These are phyloP conservation scores for Xylaria longipes DNA, from an alignment of 495 filamentous ascomycete species.

Conservation along the genomic window DNA sequence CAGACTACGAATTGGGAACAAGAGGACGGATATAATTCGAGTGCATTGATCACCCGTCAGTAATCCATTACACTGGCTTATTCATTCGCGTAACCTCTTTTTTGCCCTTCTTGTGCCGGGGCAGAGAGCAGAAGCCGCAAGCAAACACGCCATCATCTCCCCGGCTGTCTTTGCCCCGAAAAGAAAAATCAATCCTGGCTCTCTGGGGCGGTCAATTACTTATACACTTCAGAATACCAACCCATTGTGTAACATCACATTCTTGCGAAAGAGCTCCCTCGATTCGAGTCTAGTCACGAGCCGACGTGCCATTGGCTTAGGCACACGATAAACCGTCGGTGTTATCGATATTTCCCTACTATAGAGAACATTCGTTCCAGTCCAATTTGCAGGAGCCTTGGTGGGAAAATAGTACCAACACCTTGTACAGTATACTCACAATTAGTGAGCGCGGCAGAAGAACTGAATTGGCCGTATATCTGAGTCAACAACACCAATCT, in stretches of 20 bases:
- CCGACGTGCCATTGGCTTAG: not conserved
- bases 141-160: not conserved
- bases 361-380: conserved; percentile 8
- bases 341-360: not conserved
- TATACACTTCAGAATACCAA: not conserved
- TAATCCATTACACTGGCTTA: conserved; percentile 3
- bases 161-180: conserved; percentile 11
- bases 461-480: not conserved
- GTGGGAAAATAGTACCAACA: conserved; percentile 8
- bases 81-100: not conserved
- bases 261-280: not conserved
- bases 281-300: not conserved
- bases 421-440: conserved; percentile 12
- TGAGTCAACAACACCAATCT: not conserved
- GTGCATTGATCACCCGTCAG: conserved; percentile 18
- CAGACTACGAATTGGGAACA: conserved; percentile 11
- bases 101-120: not conserved
- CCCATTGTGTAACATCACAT: conserved; percentile 14
- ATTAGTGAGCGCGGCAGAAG: not conserved
- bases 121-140: not conserved
- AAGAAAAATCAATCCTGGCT: not conserved
- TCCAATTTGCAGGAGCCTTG: conserved; percentile 5
- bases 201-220: not conserved
- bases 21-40: conserved; percentile 15
- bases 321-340: conserved; percentile 9